Evolutionary conservation across 2,329 filamentous ascomycete species (phyloP).

Genomic region (Cyphellophora attinorum): DNA sequence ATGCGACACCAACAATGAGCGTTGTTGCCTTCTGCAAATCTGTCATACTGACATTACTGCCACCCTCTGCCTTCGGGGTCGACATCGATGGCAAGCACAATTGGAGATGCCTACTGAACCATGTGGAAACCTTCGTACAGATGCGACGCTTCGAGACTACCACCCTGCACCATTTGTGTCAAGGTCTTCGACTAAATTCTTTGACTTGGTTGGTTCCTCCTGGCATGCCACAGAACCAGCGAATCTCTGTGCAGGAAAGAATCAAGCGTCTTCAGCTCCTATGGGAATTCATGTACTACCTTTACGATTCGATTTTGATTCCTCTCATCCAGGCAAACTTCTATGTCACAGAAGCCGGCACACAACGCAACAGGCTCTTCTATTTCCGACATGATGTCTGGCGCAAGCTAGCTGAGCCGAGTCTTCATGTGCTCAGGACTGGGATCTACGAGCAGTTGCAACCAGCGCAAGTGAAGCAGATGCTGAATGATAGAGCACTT

Average conservation of each 20-base stretch:
- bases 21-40: conserved; percentile 85
- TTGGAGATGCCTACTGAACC: conserved; percentile 49
- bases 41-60: conserved; percentile 62
- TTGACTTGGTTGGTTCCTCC: conserved; percentile 65
- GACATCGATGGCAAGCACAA: conserved; percentile 50
- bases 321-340: conserved; percentile 82
- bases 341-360: conserved; percentile 84
- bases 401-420: conserved; percentile 65
- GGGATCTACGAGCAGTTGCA: conserved; percentile 73
- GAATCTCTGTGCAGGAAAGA: conserved; percentile 60
- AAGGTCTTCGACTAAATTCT: conserved; percentile 62
- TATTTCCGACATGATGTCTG: conserved; percentile 95
- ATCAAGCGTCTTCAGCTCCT: conserved; percentile 71
- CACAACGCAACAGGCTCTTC: conserved; percentile 70
- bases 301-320: conserved; percentile 86
- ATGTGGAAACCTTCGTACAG: conserved; percentile 67
- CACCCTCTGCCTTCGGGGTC: conserved; percentile 63
- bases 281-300: conserved; percentile 77
- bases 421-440: conserved; percentile 55
- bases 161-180: conserved; percentile 66
- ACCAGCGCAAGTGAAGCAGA: conserved; percentile 42
- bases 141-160: conserved; percentile 74
- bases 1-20: conserved; percentile 53
- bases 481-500: conserved; percentile 54
- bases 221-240: conserved; percentile 33